Percentiles rank a stretch among this genome's conserved stretches.
These are phyloP conservation scores for Fusarium sarcochroum DNA, from an alignment of 2,329 filamentous ascomycete genomes.

Conservation along the genomic window DNA sequence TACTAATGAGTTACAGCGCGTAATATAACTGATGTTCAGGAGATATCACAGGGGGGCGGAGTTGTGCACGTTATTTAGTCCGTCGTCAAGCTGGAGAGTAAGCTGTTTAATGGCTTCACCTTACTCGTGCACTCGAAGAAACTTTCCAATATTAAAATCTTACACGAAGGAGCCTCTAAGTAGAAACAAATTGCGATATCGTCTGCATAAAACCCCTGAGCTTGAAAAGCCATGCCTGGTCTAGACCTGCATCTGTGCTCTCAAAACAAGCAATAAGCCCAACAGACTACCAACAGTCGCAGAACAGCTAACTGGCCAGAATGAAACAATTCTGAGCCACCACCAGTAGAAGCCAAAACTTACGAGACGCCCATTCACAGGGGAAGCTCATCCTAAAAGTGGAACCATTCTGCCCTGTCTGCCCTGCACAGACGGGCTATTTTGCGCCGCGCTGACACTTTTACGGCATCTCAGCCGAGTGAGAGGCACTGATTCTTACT, in stretches of 20 bases:
- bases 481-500: conserved; percentile 3
- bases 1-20: conserved; percentile 3
- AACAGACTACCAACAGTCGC: conserved; percentile 11
- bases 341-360: not conserved
- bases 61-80: too few species aligned
- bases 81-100: too few species aligned
- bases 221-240: not conserved
- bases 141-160: too few species aligned
- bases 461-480: not conserved
- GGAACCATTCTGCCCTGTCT: not conserved
- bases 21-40: conserved; percentile 1
- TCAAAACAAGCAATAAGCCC: conserved; percentile 1
- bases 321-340: conserved; percentile 18
- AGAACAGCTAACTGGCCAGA: conserved; percentile 27
- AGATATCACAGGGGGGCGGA: not conserved
- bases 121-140: not conserved
- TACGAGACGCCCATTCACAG: not conserved
- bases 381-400: not conserved
- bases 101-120: not conserved
- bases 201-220: not conserved
- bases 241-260: not conserved
- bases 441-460: not conserved
- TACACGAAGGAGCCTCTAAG: too few species aligned
- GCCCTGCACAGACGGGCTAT: not conserved
- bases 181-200: too few species aligned